Conservation (phyloP, 2,329 filamentous ascomycete genomes). For the Rutstroemia sp. region DNA sequence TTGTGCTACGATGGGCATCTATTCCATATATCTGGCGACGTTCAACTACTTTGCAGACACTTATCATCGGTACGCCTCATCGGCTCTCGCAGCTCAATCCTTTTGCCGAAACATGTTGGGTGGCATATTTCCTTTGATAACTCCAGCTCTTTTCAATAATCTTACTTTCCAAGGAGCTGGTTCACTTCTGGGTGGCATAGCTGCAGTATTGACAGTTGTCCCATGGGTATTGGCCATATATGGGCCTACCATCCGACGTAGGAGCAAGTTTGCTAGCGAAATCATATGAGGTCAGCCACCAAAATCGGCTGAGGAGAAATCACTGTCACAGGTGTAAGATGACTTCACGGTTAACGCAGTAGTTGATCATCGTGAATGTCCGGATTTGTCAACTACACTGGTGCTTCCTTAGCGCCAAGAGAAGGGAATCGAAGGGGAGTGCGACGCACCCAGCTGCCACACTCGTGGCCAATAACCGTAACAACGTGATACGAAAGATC, state of each 20-base stretch:
- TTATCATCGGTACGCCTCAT: slow-evolving; percentile 78
- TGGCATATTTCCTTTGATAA: slow-evolving; percentile 74
- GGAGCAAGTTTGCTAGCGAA: slow-evolving; percentile 62
- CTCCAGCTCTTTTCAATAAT: slow-evolving; percentile 62
- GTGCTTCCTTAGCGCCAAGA: too few species aligned
- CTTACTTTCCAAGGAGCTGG: slow-evolving; percentile 66
- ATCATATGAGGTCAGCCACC: neutral
- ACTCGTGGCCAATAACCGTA: too few species aligned
- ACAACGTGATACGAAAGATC: too few species aligned
- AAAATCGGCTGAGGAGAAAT: too few species aligned
- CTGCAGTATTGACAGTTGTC: slow-evolving; percentile 58
- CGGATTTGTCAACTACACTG: too few species aligned
- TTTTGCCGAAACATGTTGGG: slow-evolving; percentile 81
- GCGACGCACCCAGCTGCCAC: too few species aligned
- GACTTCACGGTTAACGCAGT: too few species aligned
- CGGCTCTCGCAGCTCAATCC: slow-evolving; percentile 77
- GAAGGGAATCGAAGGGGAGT: too few species aligned
- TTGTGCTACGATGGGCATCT: slow-evolving; percentile 78
- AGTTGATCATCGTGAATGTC: too few species aligned
- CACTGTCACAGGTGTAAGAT: too few species aligned
- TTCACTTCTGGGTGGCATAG: slow-evolving; percentile 69
- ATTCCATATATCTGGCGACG: slow-evolving; percentile 75
- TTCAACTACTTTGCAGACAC: slow-evolving; percentile 92
- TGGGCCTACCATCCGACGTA: slow-evolving; percentile 65
- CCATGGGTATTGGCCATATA: slow-evolving; percentile 81